Evolutionary conservation across 768 basidiomycete genomes (phyloP).

Genomic region (Boletus rubroflammeus): DNA sequence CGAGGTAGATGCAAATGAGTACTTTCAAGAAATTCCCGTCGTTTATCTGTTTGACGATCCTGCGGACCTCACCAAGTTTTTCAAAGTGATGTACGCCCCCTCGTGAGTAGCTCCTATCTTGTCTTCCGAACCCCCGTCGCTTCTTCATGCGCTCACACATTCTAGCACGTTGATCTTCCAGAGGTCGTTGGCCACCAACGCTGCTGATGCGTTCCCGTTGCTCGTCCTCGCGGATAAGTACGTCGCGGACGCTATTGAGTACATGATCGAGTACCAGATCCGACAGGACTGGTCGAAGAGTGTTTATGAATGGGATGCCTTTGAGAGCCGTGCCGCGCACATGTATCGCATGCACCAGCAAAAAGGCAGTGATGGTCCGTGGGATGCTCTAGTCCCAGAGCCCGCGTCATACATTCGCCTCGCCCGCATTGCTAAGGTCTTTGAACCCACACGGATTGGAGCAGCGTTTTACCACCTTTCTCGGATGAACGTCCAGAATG

Average conservation of each 20-base stretch:
- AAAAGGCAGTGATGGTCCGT: neutral
- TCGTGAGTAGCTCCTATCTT: neutral
- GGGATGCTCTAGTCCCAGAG: neutral
- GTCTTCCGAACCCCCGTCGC: neutral
- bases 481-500: neutral
- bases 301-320: neutral
- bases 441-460: neutral
- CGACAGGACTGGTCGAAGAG: neutral
- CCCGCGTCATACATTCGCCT: neutral
- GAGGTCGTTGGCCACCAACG: neutral
- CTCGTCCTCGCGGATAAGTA: conserved; percentile 4
- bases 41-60: neutral
- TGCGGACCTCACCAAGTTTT: neutral
- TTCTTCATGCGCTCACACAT: neutral
- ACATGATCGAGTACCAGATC: conserved; percentile 2
- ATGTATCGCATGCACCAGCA: neutral
- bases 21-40: neutral
- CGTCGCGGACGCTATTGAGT: neutral
- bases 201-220: neutral
- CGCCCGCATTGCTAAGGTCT: neutral
- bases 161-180: neutral
- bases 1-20: neutral
- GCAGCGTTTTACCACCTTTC: neutral
- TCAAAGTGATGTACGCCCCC: neutral
- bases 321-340: neutral